Evolutionary conservation across 225 moss, liverwort and hornwort genomes (phyloP), one percentile per base, ranked within the genome.

Genomic region (Neckera pumila): DNA sequence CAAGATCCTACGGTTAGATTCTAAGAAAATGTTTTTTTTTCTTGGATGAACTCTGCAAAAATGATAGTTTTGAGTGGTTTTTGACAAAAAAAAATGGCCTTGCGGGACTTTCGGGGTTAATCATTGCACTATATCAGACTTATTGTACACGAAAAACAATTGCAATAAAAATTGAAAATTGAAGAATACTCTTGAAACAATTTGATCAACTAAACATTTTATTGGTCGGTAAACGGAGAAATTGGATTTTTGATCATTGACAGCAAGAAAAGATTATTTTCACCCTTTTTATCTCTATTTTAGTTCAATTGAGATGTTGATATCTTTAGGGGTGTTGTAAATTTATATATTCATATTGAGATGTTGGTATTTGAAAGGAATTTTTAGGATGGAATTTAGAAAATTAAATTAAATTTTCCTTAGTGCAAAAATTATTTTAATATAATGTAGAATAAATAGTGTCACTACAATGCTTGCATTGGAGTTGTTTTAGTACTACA

Each of bases 141-240:
- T 22, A 38, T 22, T 4, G 12, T 67, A 22, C 2, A 67, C 12
- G 0, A 67, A 0, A 38, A n/a, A 36, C 22, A 69, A 4, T 67
- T 11, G 22, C 7, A 11, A 65, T 1, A 36, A 36, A 34, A 36
- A 5, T n/a, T 21, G n/a, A 66, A 4, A n/a, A n/a, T 21, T n/a
- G 3, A n/a, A n/a, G 10, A 21, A n/a, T 66, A n/a, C 0, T 66
- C 3, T 17, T n/a, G 20, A 4, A 20, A 36, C 3, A 11, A n/a
- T 23, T 69, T 38, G 23, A 69, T 69, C 13, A 25, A 23, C 14
- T 38, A 40, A 69, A 4, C 40, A 69, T 7, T 69, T 23, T 23
- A 13, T 38, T 38, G 13, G 4, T 2, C 0, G 2, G 45, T 45
- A 69, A 69, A 4, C 0, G 0, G 1, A 40, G 3, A 70, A 40